phyloP scores from a whole-genome alignment of 768 basidiomycete genomes.

The Suillus subalutaceus region DNA sequence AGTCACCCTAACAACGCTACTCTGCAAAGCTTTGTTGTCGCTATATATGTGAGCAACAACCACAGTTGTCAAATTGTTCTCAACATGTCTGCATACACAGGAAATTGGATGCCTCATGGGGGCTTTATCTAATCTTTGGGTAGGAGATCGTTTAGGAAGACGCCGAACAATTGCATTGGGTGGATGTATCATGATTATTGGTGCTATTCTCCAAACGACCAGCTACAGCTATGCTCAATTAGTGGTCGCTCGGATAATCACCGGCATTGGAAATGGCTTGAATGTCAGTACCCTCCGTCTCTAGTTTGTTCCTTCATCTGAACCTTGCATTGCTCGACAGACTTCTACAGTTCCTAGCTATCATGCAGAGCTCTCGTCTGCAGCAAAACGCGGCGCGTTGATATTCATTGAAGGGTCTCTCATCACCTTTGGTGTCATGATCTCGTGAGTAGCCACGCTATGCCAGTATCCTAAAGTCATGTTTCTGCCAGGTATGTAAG shows the following conservation, averaged over 20 bases:
- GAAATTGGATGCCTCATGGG: conserved; percentile 69
- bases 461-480: neutral
- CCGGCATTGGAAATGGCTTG: conserved; percentile 67
- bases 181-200: conserved; percentile 60
- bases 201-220: conserved; percentile 61
- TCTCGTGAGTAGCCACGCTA: conserved; percentile 47
- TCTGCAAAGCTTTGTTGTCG: conserved; percentile 60
- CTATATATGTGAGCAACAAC: conserved; percentile 53
- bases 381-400: conserved; percentile 58
- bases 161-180: conserved; percentile 61
- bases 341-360: conserved; percentile 69
- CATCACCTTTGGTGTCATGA: conserved; percentile 65
- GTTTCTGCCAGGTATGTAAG: conserved; percentile 18
- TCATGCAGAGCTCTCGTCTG: conserved; percentile 67
- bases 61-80: neutral
- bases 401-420: conserved; percentile 69
- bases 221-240: conserved; percentile 63
- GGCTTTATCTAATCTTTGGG: conserved; percentile 62
- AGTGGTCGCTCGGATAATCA: conserved; percentile 60
- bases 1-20: conserved; percentile 49
- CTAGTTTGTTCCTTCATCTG: neutral
- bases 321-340: conserved; percentile 28
- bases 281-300: conserved; percentile 40
- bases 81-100: conserved; percentile 31
- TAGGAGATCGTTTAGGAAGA: conserved; percentile 62